Percentiles rank a stretch among this genome's conserved stretches.
Evolutionary conservation across 306 rosid species (phyloP).

Genomic region (Cucurbita maxima): DNA sequence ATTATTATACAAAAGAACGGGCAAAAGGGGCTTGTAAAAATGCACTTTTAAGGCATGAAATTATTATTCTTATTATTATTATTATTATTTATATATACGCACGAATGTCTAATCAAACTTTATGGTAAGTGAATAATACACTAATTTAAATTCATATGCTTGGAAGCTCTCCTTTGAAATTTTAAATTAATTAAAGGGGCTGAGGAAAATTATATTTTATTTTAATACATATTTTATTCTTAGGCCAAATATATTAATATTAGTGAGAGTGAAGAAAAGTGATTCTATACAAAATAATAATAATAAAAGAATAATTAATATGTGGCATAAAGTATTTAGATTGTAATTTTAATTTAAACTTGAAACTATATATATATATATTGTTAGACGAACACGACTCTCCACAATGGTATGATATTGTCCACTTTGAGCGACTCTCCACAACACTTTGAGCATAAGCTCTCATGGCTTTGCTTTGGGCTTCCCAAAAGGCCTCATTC

Average conservation of each 20-base stretch:
- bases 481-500: too few relatives aligned
- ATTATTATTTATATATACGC: neutral
- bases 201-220: neutral
- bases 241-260: neutral
- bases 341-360: too few relatives aligned
- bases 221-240: too few relatives aligned
- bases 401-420: too few relatives aligned
- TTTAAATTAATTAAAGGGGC: neutral
- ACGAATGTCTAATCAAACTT: constrained; percentile 16
- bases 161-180: neutral
- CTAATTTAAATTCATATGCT: neutral
- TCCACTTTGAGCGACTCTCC: too few relatives aligned
- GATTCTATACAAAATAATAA: neutral
- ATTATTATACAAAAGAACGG: neutral
- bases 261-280: neutral
- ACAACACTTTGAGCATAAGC: too few relatives aligned
- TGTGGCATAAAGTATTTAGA: too few relatives aligned
- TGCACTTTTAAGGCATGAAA: constrained; percentile 2
- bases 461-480: too few relatives aligned
- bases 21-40: neutral
- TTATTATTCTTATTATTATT: too few relatives aligned
- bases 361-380: too few relatives aligned
- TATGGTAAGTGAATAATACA: neutral
- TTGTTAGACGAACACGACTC: too few relatives aligned
- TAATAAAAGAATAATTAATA: too few relatives aligned